A percentile compares a stretch with the other conserved stretches of the same genome.
phyloP scores from a whole-genome alignment of 2,329 filamentous ascomycete species.

The Colletotrichum cuscutae region DNA sequence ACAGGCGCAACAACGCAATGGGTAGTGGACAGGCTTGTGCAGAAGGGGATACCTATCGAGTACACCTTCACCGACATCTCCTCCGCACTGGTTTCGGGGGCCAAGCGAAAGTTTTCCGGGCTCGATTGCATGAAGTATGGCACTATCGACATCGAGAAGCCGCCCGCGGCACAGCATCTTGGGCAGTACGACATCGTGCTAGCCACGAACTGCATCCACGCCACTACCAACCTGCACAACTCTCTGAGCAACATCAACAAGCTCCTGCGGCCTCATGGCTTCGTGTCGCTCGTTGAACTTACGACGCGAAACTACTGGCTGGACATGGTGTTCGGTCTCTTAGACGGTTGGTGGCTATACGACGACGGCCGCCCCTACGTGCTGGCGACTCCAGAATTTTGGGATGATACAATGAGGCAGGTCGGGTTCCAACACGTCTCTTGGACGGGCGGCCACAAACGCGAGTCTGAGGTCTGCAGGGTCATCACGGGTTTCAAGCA shows the following conservation, averaged over 20 bases:
- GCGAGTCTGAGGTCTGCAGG: too few species aligned
- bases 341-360: neutral
- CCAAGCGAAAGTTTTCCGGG: neutral
- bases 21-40: constrained; percentile 4
- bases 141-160: constrained; percentile 9
- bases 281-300: neutral
- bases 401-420: neutral
- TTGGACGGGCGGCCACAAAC: neutral
- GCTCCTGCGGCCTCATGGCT: neutral
- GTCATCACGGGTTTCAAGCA: too few species aligned
- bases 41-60: neutral
- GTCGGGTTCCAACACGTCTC: neutral
- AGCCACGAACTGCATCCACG: constrained; percentile 6
- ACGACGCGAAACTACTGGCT: neutral
- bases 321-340: neutral
- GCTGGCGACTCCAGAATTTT: neutral
- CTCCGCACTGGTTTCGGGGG: neutral
- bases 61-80: neutral
- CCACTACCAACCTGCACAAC: neutral
- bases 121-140: neutral
- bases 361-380: neutral
- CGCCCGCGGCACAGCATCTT: neutral
- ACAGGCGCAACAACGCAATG: constrained; percentile 4
- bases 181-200: neutral
- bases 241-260: neutral